Base-by-base conservation (phyloP, 2,329 filamentous ascomycete species). In the Neopestalotiopsis sp. region DNA sequence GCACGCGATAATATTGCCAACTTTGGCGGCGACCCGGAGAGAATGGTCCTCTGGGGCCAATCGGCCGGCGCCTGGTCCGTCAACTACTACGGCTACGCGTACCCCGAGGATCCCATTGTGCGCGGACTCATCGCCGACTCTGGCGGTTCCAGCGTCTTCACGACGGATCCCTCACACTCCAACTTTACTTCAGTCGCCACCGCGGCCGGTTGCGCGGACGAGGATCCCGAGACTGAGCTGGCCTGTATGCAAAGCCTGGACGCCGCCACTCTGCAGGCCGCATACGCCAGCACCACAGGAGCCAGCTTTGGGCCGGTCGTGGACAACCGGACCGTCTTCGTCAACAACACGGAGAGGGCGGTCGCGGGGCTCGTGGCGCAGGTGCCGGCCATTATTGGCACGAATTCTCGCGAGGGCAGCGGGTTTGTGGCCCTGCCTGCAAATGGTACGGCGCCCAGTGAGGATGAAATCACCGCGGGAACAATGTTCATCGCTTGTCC, bases 11-110 rank as follows among this genome's bases (percentile, higher is more conserved):
- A 87, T 73, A 83, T 87, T 57, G 78, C 71, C 4, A 75, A 75
- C 4, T 88, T 88, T 71, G 84, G 84, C 64, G 85, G 86, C 30
- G 82, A 84, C 69, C 74, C 77, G 2, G 69, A 75, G 1, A 75
- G 78, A 13, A 85, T 86, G 69, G 80, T 80, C 1, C 76, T 85
- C 10, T 83, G 82, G 72, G 85, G 85, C 20, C 82, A 85, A 75
- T 85, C 83, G 30, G 83, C 85, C 2, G 84, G 85, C 10, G 75
- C 78, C 9, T 75, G 81, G 3, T 75, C 78, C 14, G 80, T 79
- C 2, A 83, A 84, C 68, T 75, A 80, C 70, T 79, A 83, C 69
- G 77, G 79, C 70, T 84, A 82, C 70, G 82, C 84, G 9, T 85
- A 79, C 83, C 71, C 76, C n/a, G 75, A 84, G 3, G 80, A 86